These are phyloP conservation scores for Vaccinium macrocarpon DNA, from an alignment of 148 eudicot species.

Conservation along the genomic window DNA sequence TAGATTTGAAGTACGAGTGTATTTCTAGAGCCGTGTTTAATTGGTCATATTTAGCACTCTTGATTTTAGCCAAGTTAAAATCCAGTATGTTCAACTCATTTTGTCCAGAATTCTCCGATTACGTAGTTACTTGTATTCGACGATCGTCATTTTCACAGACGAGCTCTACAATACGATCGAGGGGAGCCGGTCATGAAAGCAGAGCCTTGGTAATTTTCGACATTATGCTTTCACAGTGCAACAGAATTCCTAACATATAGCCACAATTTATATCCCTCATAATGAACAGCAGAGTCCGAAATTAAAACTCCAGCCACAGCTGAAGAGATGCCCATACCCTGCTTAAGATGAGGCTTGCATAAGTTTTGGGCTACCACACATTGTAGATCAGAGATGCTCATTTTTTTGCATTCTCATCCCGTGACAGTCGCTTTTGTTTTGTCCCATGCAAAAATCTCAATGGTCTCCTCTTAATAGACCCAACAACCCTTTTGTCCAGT, in stretches of 20 bases:
- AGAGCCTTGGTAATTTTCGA: too few relatives aligned
- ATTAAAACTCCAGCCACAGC: background rate
- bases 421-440: constrained; percentile 2
- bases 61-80: too few relatives aligned
- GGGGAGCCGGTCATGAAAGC: too few relatives aligned
- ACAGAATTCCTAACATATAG: background rate
- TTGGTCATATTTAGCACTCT: too few relatives aligned
- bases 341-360: background rate
- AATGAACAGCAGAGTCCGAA: background rate
- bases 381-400: background rate
- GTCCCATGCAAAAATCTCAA: background rate
- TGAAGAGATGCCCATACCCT: background rate
- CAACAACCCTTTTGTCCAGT: constrained; percentile 9
- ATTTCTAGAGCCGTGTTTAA: too few relatives aligned
- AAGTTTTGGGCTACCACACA: constrained; percentile 6
- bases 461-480: background rate
- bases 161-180: too few relatives aligned
- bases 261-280: background rate
- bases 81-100: too few relatives aligned
- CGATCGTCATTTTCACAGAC: too few relatives aligned
- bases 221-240: too few relatives aligned
- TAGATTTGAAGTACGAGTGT: too few relatives aligned
- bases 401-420: background rate
- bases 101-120: too few relatives aligned
- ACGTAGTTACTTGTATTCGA: too few relatives aligned